Base-by-base conservation (phyloP, 306 rosid genomes). In the Senna siamea region DNA sequence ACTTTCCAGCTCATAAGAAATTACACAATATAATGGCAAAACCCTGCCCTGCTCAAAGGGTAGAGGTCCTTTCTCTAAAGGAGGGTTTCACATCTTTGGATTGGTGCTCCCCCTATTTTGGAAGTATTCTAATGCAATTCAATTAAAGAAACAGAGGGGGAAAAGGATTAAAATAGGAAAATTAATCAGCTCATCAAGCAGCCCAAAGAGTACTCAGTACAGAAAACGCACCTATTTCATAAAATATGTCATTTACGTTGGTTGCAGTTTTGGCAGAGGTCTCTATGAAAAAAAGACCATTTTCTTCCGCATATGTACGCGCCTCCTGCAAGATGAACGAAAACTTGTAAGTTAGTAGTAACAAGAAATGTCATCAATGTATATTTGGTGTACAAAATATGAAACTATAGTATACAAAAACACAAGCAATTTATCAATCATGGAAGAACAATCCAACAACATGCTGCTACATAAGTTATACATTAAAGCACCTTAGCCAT, bases 221-320 rank as follows among this genome's bases (percentile, higher is more conserved):
- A 35, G 50, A 47, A 20, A 56, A 66, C 57, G 0, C 12, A 79
- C 84, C 84, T 80, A 80, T 80, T 80, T 80, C 84, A 70, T 70
- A 70, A 56, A 80, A 80, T 66, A 80, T 23, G 20, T 80, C 84
- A 51, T 80, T 80, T 58, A 80, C 80, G 28, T 80, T 80, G 70
- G 55, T 59, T 23, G 84, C 80, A 44, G 70, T 81, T 76, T 81
- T 81, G 52, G 84, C 84, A 65, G 84, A 81, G 38, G 84, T 81
- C 74, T 81, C 84, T 74, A 70, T 47, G 75, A 81, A 81, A 80
- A 81, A 76, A 41, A 81, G 76, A 34, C 79, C 68, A 37, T 77
- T 79, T 71, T 79, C 83, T 66, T 60, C 80, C 7, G 80, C 80
- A 52, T 79, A 79, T 5, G 58, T 44, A 43, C 72, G 75, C 37